Percentiles rank a stretch among this genome's conserved stretches.
phyloP scores from a whole-genome alignment of 192 early-diverging fungal genomes.

The Allomyces arbusculus region DNA sequence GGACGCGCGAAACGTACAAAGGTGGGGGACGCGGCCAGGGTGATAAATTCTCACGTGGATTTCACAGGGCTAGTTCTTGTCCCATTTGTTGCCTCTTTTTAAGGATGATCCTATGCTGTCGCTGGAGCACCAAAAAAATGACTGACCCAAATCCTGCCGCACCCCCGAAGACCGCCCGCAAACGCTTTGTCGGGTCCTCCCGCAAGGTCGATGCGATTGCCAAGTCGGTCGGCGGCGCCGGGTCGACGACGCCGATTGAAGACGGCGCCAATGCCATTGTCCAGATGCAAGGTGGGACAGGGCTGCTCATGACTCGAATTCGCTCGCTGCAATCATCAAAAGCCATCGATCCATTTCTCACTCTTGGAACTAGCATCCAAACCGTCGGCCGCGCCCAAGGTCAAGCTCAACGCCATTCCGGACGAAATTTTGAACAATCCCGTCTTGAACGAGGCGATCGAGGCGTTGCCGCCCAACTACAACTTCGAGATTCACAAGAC shows the following conservation, averaged over 20 bases:
- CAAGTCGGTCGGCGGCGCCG: not conserved
- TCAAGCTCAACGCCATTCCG: constrained; percentile 48
- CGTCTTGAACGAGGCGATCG: constrained; percentile 63
- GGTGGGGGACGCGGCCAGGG: no score
- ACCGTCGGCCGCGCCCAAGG: not conserved
- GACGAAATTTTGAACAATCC: constrained; percentile 61
- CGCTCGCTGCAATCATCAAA: not conserved
- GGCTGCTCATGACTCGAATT: not conserved
- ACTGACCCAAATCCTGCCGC: not conserved
- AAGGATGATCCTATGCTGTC: no score
- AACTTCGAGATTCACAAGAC: constrained; percentile 99
- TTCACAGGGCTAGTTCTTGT: not conserved
- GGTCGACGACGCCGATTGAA: not conserved
- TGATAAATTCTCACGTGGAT: not conserved
- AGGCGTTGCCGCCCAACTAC: constrained; percentile 78
- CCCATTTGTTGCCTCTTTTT: not conserved
- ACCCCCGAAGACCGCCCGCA: not conserved
- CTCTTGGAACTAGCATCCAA: no score
- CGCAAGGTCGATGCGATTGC: not conserved
- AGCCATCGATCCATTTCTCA: not conserved
- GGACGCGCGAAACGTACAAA: no score
- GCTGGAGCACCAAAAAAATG: not conserved
- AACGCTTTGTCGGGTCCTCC: not conserved
- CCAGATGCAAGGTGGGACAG: not conserved
- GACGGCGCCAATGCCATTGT: not conserved